phyloP scores from a whole-genome alignment of 1,139 yeast genomes.

The Candida gigantensis region DNA sequence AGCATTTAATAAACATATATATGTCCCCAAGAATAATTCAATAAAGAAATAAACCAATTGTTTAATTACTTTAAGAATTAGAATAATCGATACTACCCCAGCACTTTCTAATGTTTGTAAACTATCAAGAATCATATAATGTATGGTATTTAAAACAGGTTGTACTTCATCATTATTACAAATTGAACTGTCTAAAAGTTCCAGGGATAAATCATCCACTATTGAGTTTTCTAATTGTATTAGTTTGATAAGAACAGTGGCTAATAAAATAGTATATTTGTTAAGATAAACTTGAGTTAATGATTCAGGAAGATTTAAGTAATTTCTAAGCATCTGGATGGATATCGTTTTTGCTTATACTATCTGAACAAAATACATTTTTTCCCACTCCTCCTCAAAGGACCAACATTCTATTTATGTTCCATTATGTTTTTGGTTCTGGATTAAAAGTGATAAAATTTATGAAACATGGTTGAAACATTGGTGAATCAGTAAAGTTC shows the following conservation, averaged over 20 bases:
- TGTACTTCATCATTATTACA: conserved; percentile 21
- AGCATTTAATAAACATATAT: conserved; percentile 76
- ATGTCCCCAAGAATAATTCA: conserved; percentile 79
- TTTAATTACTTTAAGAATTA: conserved; percentile 46
- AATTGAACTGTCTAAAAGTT: conserved; percentile 31
- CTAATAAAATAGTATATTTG: conserved; percentile 48
- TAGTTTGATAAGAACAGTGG: conserved; percentile 51
- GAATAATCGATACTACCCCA: conserved; percentile 11
- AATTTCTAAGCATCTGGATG: conserved; percentile 20
- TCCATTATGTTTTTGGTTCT: neutral
- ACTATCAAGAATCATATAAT: conserved; percentile 12
- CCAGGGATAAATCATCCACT: conserved; percentile 25
- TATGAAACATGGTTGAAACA: conserved; percentile 6
- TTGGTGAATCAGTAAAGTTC: neutral
- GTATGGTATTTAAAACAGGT: conserved; percentile 14
- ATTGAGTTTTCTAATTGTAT: conserved; percentile 49
- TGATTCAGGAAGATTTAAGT: conserved; percentile 40
- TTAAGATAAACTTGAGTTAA: conserved; percentile 63
- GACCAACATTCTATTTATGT: neutral
- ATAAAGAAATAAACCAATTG: conserved; percentile 62
- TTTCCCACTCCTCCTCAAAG: too few species aligned
- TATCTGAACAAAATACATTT: too few species aligned
- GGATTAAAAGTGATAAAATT: neutral
- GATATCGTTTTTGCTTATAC: neutral
- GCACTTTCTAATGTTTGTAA: conserved; percentile 12